Base-by-base conservation (phyloP, 345 rosid genomes). In the Moringa oleifera region DNA sequence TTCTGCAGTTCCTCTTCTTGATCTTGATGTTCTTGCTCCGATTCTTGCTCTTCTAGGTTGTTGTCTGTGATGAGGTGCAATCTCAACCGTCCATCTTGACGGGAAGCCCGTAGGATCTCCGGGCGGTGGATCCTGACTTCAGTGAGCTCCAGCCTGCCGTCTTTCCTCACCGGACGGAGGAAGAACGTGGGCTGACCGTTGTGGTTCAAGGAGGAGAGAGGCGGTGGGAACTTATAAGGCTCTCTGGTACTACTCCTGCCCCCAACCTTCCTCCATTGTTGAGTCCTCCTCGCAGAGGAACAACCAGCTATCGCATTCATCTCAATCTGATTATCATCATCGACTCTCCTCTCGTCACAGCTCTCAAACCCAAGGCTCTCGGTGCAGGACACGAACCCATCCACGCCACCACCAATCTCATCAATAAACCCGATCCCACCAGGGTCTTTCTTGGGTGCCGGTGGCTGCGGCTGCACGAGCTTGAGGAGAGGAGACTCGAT, bases 361-460 rank as follows among this genome's bases (percentile, higher is more conserved):
- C 97, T 91, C 85, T 91, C 97, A 50, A 84, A 88, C 62, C 97
- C 97, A 18, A 91, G 71, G 65, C 89, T 83, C 83, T 91, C 97
- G 1, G 96, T 91, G 57, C 95, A 90, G 12, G 87, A 84, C 86
- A 67, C 80, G 64, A 87, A 58, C 25, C 92, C 89, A 55, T 79
- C 73, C 58, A 71, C 73, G 7, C 71, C 81, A 0, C 82, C 82
- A 4, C 83, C 88, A 7, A 74, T 61, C 49, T 81, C 81, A 24
- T 85, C 87, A 23, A 72, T 20, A 67, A 79, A 82, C 1, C 81
- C 72, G 11, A 74, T 53, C 63, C 73, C 80, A 3, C 71, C 75
- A 0, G 69, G 80, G 51, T 76, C 84, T 54, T 67, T 79, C 72
- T 64, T 80, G 10, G 46, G 53, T 0, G 66, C 15, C 0, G 55